Percentiles rank a stretch among this genome's conserved stretches.
Evolutionary conservation across 805 yeast species (phyloP).

Genomic region (Lachancea sp.): DNA sequence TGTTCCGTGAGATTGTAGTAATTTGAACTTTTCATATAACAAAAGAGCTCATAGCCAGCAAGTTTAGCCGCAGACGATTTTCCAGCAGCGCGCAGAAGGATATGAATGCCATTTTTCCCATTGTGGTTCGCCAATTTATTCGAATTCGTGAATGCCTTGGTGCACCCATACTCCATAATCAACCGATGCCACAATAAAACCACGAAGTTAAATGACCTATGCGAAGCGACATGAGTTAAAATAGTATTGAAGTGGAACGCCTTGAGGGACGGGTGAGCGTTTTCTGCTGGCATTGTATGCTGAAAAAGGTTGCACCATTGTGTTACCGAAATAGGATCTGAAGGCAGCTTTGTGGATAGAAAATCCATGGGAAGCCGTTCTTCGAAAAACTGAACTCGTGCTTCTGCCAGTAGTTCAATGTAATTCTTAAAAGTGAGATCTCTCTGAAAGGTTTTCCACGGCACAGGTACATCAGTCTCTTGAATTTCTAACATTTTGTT

Average conservation of each 20-base stretch:
- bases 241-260: conserved; percentile 13
- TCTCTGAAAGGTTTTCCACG: conserved; percentile 12
- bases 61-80: conserved; percentile 13
- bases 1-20: conserved; percentile 8
- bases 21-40: conserved; percentile 5
- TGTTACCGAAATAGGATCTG: conserved; percentile 4
- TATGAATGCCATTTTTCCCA: conserved; percentile 13
- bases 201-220: conserved; percentile 12
- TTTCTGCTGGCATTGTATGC: conserved; percentile 6
- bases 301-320: conserved; percentile 13
- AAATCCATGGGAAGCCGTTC: conserved; percentile 12
- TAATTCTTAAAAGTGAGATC: conserved; percentile 11
- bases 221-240: conserved; percentile 9
- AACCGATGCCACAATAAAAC: conserved; percentile 12
- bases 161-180: conserved; percentile 8
- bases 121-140: conserved; percentile 7
- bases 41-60: conserved; percentile 11
- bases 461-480: not conserved
- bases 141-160: conserved; percentile 10
- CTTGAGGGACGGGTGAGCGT: conserved; percentile 12
- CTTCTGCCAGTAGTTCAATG: conserved; percentile 6
- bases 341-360: conserved; percentile 13
- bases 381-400: conserved; percentile 11
- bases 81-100: conserved; percentile 12
- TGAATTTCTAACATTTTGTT: not conserved